Evolutionary conservation across 164 flowering plant genomes (phyloP), one percentile per base, ranked within the genome.

Genomic region (Tetracentron sinense): DNA sequence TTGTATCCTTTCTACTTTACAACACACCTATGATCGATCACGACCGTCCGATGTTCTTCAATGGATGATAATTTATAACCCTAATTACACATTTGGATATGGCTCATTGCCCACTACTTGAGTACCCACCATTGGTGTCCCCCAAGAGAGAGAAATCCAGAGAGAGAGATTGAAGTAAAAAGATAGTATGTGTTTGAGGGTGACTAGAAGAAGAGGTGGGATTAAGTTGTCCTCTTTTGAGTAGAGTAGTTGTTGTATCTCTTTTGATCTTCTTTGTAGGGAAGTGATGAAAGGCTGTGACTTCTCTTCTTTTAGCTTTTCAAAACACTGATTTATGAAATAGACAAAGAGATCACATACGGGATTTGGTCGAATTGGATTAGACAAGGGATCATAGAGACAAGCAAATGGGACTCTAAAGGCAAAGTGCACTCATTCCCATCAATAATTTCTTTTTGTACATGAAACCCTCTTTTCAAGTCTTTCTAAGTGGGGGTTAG

Each of bases 301-400:
- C 14, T 38, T 38, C 4, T 16, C 8, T 38, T 38, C 14, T 3
- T 12, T 12, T 12, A 16, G 4, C 51, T 6, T 10, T 48, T 48
- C 17, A 17, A 20, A n/a, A 15, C 47, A 35, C 20, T 25, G 11
- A 22, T 58, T 22, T 0, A 22, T 6, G 22, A 21, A 27, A 53
- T 1, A 61, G 72, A 73, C 77, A 72, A 33, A 46, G 57, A 58
- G 55, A 73, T 73, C 80, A 50, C 6, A 11, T 8, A 35, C 8
- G 35, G 30, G 74, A 73, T 76, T 38, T 73, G 62, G 70, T 70
- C 70, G 58, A 58, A 35, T 67, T 56, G 29, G 62, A 73, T 63
- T 52, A 23, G 68, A 67, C 69, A n/a, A n/a, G n/a, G n/a, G n/a
- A n/a, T n/a, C n/a, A n/a, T n/a, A n/a, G n/a, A 38, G 44, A 38